A percentile compares a stretch with the other conserved stretches of the same genome.
These are phyloP conservation scores for Hypoxylon trugodes DNA, from an alignment of 495 filamentous ascomycete species.

Conservation along the genomic window DNA sequence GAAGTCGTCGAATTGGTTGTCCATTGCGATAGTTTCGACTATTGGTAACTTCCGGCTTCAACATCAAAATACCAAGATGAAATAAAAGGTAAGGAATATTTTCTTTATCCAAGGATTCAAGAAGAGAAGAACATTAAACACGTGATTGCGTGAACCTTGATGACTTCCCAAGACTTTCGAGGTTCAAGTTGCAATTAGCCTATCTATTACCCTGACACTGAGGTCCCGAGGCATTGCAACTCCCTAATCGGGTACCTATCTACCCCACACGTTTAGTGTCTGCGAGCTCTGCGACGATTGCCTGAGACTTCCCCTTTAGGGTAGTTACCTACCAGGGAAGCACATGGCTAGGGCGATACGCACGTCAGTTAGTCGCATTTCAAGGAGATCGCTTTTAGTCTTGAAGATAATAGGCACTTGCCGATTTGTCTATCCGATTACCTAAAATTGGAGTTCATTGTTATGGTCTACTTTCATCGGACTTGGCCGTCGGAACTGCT, in stretches of 20 bases:
- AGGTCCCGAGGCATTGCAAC: slow-evolving; percentile 1
- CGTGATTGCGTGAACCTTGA: slow-evolving; percentile 25
- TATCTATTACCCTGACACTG: not conserved
- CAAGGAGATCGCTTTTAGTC: too few relatives aligned
- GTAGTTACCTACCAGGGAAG: too few relatives aligned
- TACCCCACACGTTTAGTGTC: slow-evolving; percentile 24
- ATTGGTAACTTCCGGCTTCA: too few relatives aligned
- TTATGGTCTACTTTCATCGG: not conserved
- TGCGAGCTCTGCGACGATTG: not conserved
- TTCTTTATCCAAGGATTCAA: too few relatives aligned
- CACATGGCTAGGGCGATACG: too few relatives aligned
- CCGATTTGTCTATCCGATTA: not conserved
- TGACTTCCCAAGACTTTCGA: slow-evolving; percentile 6
- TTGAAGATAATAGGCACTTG: too few relatives aligned
- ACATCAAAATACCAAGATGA: too few relatives aligned
- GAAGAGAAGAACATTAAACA: slow-evolving; percentile 3
- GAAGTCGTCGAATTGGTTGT: slow-evolving; percentile 33
- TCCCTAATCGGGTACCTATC: not conserved
- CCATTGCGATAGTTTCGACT: too few relatives aligned
- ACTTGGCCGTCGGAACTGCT: too few relatives aligned
- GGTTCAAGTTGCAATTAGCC: slow-evolving; percentile 29
- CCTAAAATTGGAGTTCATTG: not conserved
- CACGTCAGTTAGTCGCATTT: too few relatives aligned
- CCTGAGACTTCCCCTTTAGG: slow-evolving; percentile 13
- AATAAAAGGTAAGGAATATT: too few relatives aligned